These are phyloP conservation scores for Eucalyptus sp. DNA, from an alignment of 345 rosid genomes.

Conservation along the genomic window DNA sequence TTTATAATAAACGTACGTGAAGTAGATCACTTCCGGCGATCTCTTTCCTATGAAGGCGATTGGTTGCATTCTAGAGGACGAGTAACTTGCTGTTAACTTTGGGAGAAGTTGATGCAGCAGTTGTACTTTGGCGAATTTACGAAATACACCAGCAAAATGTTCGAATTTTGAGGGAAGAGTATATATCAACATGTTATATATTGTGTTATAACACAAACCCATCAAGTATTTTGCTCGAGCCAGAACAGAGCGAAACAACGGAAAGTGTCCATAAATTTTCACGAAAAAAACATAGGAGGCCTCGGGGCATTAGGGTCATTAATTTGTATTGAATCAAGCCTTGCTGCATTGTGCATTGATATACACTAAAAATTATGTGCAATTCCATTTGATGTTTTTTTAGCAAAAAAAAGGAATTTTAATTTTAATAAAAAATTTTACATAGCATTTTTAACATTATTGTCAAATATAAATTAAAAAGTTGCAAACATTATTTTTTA, in stretches of 20 bases:
- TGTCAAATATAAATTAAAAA: too few species aligned
- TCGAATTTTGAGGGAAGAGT: neutral
- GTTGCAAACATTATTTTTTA: too few species aligned
- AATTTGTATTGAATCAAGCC: neutral
- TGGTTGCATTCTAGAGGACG: neutral
- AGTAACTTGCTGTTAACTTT: neutral
- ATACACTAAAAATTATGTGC: neutral
- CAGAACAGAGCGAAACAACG: neutral
- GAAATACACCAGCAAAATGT: neutral
- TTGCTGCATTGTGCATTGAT: neutral
- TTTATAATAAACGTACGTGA: neutral
- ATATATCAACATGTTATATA: neutral
- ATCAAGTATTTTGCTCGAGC: neutral
- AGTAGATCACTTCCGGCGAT: neutral
- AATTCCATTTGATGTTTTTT: too few species aligned
- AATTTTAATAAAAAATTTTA: too few species aligned
- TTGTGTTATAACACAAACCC: neutral
- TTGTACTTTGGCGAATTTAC: neutral
- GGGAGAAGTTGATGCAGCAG: neutral
- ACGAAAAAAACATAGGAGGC: neutral
- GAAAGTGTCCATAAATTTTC: neutral
- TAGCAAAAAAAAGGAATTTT: too few species aligned
- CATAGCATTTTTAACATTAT: too few species aligned
- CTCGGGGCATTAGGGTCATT: neutral
- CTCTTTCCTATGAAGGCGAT: neutral